A percentile compares a stretch with the other conserved stretches of the same genome.
Evolutionary conservation across 495 filamentous ascomycete species (phyloP).

Genomic region (Talaromyces stipitatus): DNA sequence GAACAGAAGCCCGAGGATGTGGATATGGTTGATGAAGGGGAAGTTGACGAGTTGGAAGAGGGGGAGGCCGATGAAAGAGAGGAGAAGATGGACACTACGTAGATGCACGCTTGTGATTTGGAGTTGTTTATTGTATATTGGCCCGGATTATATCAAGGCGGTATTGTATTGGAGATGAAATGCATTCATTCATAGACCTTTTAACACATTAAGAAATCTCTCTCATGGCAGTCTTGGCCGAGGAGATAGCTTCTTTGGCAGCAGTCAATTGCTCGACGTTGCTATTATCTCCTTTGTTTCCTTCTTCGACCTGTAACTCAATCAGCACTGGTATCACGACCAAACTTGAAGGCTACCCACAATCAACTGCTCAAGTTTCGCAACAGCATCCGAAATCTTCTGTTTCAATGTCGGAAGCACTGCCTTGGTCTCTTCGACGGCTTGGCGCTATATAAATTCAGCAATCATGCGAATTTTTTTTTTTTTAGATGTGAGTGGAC

Average conservation of each 20-base stretch:
- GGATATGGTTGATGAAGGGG: slow-evolving; percentile 57
- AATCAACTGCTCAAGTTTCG: slow-evolving; percentile 57
- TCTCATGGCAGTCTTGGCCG: slow-evolving; percentile 45
- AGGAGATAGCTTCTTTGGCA: slow-evolving; percentile 51
- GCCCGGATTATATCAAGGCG: background rate
- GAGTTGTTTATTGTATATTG: background rate
- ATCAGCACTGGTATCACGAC: background rate
- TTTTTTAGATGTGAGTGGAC: background rate
- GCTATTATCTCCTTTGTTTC: slow-evolving; percentile 35
- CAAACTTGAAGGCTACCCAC: slow-evolving; percentile 34
- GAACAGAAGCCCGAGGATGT: slow-evolving; percentile 41
- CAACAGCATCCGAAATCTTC: slow-evolving; percentile 59
- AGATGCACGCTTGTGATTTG: slow-evolving; percentile 6
- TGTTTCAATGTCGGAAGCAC: slow-evolving; percentile 61
- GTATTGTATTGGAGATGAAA: slow-evolving; percentile 2
- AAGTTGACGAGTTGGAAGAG: slow-evolving; percentile 47
- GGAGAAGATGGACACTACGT: slow-evolving; percentile 63
- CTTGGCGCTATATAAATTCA: slow-evolving; percentile 50
- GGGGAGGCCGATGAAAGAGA: slow-evolving; percentile 38
- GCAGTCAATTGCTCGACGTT: slow-evolving; percentile 50
- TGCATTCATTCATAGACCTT: background rate
- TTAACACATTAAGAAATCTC: slow-evolving; percentile 26
- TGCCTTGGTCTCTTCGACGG: slow-evolving; percentile 72
- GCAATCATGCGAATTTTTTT: background rate
- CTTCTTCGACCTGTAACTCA: slow-evolving; percentile 29